Base-by-base conservation (phyloP, 805 yeast genomes). In the Starmerella davenportii region DNA sequence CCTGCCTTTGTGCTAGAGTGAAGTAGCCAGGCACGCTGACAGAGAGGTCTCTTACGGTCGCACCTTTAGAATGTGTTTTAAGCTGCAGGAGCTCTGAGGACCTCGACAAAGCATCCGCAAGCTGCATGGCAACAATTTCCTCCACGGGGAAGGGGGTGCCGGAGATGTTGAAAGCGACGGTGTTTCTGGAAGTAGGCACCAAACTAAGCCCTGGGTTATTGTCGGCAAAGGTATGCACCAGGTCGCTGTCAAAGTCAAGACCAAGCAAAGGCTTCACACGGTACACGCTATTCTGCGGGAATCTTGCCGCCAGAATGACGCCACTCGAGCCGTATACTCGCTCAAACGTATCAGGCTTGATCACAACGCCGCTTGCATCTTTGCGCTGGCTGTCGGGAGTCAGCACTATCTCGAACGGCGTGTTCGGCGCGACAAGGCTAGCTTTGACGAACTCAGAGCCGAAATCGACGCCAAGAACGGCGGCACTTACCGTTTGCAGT, bases 361-460 rank as follows among this genome's bases (percentile, higher is more conserved):
- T 64, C 1, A 79, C 75, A 11, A 90, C 49, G 1, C 92, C 95
- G 3, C 85, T 69, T 4, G 75, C 63, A 51, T 87, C 96, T 55
- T 90, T 90, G 41, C 98, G 68, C 58, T 84, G 81, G 2, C 94
- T 77, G 51, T 90, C 96, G 20, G 81, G 76, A 3, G 95, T 81
- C 44, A 90, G 62, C 13, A 90, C 76, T 30, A 90, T 69, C 52
- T 90, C 96, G 53, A 85, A 75, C 14, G 84, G 78, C 17, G 82
- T 74, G 11, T 84, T 81, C 0, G 95, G 95, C 0, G 95, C 94
- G 30, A 90, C 79, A 34, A 90, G 63, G 36, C 76, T 80, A 2
- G 93, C 82, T 55, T 90, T 90, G 19, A 84, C 71, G 62, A 65
- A 79, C 51, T 84, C 87, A 40, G 79, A 77, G 38, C 98, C 98